Conservation (phyloP, 2,329 filamentous ascomycete genomes). For the Leptographium flavum region DNA sequence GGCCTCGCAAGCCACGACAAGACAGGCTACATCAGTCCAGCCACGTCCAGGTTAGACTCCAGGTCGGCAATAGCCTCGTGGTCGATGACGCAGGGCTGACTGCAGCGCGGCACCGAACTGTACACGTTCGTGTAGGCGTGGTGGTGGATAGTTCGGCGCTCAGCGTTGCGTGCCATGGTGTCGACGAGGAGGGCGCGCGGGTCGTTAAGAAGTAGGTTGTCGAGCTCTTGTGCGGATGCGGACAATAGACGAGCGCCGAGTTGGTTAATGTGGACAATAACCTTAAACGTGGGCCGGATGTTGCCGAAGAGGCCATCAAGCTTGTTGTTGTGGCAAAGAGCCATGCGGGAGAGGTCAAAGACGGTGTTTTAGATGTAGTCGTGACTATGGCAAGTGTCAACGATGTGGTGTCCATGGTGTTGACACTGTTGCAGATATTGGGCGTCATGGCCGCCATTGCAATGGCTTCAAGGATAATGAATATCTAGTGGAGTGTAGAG, state of each 20-base stretch:
- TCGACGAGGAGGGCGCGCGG: background rate
- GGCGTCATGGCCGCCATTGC: background rate
- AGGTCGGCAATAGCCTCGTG: background rate
- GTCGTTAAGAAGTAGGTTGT: conserved; percentile 2
- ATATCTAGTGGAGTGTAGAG: conserved; percentile 1
- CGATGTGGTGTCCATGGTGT: background rate
- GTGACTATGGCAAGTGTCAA: background rate
- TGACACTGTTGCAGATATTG: background rate
- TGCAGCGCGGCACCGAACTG: background rate
- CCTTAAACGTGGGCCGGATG: conserved; percentile 1
- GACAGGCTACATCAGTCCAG: conserved; percentile 1
- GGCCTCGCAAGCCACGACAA: conserved; percentile 1
- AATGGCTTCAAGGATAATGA: background rate
- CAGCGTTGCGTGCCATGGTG: background rate
- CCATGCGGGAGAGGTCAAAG: background rate
- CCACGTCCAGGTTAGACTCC: background rate
- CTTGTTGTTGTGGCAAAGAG: background rate
- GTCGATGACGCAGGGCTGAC: background rate
- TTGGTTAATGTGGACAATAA: conserved; percentile 3
- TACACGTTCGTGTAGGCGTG: conserved; percentile 2
- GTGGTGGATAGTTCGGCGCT: background rate
- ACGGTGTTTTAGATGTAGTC: background rate
- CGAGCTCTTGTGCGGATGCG: background rate
- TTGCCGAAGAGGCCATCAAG: conserved; percentile 3
- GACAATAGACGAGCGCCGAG: background rate